A percentile compares a stretch with the other conserved stretches of the same genome.
Conservation (phyloP, 1,284 basidiomycete species). For the Mrakiaceae sp. region DNA sequence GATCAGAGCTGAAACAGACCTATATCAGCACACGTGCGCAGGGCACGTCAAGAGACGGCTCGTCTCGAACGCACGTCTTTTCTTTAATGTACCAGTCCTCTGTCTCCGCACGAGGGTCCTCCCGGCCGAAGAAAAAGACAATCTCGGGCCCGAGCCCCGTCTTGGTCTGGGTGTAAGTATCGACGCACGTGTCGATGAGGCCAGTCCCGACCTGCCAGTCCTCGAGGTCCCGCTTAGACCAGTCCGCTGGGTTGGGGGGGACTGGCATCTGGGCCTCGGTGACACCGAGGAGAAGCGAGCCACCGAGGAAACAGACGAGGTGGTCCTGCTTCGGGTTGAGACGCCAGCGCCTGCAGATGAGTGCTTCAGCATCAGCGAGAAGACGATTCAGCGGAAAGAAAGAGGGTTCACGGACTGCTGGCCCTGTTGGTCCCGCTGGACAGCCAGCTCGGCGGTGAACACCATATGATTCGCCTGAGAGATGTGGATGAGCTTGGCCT, state of each 20-base stretch:
- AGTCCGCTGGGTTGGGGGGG: constrained; percentile 48
- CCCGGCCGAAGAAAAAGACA: constrained; percentile 54
- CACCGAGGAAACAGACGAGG: constrained; percentile 88
- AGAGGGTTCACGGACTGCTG: constrained; percentile 24
- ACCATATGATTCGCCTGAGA: constrained; percentile 50
- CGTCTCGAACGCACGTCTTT: constrained; percentile 42
- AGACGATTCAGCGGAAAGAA: background rate
- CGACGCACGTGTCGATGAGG: constrained; percentile 75
- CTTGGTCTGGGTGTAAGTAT: constrained; percentile 62
- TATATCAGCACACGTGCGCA: background rate
- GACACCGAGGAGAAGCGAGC: constrained; percentile 80
- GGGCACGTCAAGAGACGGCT: background rate
- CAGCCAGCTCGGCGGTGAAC: constrained; percentile 68
- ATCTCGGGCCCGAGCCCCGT: constrained; percentile 82
- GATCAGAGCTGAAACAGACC: background rate
- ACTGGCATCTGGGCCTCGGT: constrained; percentile 55
- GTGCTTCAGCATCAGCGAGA: background rate
- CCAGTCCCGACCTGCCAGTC: constrained; percentile 76
- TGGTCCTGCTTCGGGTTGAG: constrained; percentile 85
- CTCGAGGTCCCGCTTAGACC: constrained; percentile 48
- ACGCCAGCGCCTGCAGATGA: constrained; percentile 47
- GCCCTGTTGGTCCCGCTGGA: constrained; percentile 26
- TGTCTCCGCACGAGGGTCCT: constrained; percentile 34
- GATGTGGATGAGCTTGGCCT: constrained; percentile 57
- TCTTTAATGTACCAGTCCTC: constrained; percentile 78